Evolutionary conservation across 2,329 filamentous ascomycete species (phyloP), one percentile per base, ranked within the genome.

Genomic region (Cladophialophora chaetospira): DNA sequence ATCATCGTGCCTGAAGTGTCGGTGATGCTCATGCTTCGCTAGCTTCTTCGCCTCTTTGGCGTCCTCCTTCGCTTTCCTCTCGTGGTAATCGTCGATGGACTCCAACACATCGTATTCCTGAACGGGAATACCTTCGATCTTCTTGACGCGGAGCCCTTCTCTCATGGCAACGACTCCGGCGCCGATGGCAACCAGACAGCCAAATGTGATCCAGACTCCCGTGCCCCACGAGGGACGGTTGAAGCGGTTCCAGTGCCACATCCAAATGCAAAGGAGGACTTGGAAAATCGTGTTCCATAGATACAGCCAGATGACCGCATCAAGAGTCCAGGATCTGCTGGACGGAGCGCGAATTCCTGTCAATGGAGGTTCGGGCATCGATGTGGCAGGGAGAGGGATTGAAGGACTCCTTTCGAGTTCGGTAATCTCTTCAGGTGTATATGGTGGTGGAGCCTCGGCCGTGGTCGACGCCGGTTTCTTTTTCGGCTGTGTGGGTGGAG

Each of bases 211-310:
- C 67, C 94, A 90, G 0, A 91, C 72, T 1, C 89, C 91, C 0
- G 89, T 92, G 9, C 85, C 82, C 89, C 89, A 95, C 19, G 82
- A 82, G 0, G 91, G 89, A n/a, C 91, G 79, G 19, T 87, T 74
- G 66, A 85, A 86, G 19, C 88, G 78, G 68, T 89, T 88, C 72
- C 88, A 77, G 1, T 83, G 85, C 88, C 89, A 95, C 91, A 96
- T 95, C 73, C 91, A 88, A 2, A 82, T 86, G 6, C 85, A 88
- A 1, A 96, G 79, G 15, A 84, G 79, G 35, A 80, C 80, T 71
- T 96, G 91, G 42, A 94, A 79, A 53, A 92, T 80, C 0, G 90
- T 94, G 68, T 96, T 95, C 75, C 78, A 79, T 2, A 91, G 80
- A 73, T 91, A 91, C 65, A 86, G 80, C 87, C 87, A 92, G 31